Base-by-base conservation (phyloP, 2,329 filamentous ascomycete species). In the Meredithiella fracta region DNA sequence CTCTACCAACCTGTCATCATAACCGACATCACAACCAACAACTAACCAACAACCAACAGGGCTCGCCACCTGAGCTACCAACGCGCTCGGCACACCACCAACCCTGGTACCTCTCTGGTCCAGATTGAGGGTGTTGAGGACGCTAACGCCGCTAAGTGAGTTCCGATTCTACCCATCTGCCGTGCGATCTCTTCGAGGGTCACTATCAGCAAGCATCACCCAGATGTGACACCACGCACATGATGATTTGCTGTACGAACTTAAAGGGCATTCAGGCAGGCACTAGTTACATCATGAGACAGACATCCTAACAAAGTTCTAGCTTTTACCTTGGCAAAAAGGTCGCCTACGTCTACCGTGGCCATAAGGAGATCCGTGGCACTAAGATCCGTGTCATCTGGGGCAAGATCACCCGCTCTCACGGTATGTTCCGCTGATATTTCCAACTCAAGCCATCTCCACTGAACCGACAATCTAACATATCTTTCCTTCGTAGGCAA, bases 341-440 rank as follows among this genome's bases (percentile, higher is more conserved):
- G 78, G 83, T 97, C 72, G 92, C 92, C 72, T 98, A 89, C 75
- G 89, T 98, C 75, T 98, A 97, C 82, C 88, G 90, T 70, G 91
- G 84, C 67, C 83, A 87, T 75, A 90, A 83, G 76, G 88, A 95
- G 79, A 80, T 95, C 70, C 86, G 91, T 68, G 92, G 92, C 72
- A 91, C 89, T 73, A 97, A 97, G 85, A 94, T 97, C 77, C 83
- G 91, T 70, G 85, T 97, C 67, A 96, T 97, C 79, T 97, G 90
- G 89, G 91, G 91, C 79, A 96, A 95, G 80, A 85, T 97, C 72
- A 94, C 88, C 71, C 80, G 89, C 70, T 84, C 89, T 72, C 91
- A 97, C 77, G 91, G 86, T 91, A 86, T 67, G 75, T 72, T 14
- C 15, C 23, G 22, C 11, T 15, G 8, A 49, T 51, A 55, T 34